These are phyloP conservation scores for Heterobasidion irregulare DNA, from an alignment of 1,284 basidiomycete genomes.

Conservation along the genomic window DNA sequence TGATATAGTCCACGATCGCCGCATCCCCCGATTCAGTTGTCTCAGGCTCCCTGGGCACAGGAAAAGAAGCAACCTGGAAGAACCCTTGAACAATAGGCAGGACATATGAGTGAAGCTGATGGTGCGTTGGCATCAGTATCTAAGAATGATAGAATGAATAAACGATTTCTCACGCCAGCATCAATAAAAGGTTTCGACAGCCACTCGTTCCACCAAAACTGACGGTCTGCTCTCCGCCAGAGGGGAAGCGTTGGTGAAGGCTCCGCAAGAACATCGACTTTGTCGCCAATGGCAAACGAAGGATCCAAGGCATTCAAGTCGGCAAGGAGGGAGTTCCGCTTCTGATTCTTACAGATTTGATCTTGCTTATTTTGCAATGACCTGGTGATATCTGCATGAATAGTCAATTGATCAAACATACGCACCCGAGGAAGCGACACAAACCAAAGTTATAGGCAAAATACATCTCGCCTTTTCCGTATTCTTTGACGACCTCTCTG, in stretches of 20 bases:
- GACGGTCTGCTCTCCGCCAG: constrained; percentile 76
- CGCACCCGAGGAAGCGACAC: not conserved
- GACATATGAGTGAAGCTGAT: constrained; percentile 70
- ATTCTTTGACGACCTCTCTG: constrained; percentile 63
- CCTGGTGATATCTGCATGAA: constrained; percentile 59
- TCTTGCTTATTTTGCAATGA: constrained; percentile 76
- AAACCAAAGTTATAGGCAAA: constrained; percentile 73
- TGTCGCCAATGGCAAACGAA: constrained; percentile 24
- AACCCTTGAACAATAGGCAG: constrained; percentile 89
- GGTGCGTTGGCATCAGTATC: not conserved
- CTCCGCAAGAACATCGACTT: constrained; percentile 52
- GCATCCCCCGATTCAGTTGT: constrained; percentile 33
- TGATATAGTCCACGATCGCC: constrained; percentile 51
- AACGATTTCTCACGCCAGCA: constrained; percentile 45
- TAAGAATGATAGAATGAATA: not conserved
- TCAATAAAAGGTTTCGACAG: constrained; percentile 69
- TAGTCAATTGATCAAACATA: not conserved
- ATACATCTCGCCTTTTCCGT: constrained; percentile 73
- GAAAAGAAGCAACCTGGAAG: constrained; percentile 64
- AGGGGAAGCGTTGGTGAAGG: constrained; percentile 67
- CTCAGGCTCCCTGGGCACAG: constrained; percentile 47
- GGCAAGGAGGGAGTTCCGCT: constrained; percentile 45
- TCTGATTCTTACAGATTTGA: constrained; percentile 43
- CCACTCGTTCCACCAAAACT: constrained; percentile 90
- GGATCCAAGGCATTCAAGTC: constrained; percentile 41